A percentile compares a stretch with the other conserved stretches of the same genome.
phyloP scores from a whole-genome alignment of 169 alveolate genomes.

The Eimeria sp. region DNA sequence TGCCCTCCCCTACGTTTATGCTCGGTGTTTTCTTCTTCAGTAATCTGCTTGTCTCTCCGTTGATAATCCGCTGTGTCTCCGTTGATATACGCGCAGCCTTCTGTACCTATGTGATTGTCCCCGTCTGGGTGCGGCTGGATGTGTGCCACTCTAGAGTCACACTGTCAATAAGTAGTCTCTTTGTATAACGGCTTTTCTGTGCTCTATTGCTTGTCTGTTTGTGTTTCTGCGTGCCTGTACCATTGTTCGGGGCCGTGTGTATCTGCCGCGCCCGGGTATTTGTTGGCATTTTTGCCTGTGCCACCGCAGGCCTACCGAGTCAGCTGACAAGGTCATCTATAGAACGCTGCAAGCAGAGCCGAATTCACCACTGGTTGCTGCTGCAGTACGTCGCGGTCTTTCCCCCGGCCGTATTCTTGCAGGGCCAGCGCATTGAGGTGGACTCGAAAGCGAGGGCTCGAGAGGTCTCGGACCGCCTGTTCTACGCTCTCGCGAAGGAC shows the following conservation, averaged over 20 bases:
- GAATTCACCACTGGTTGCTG: slow-evolving; percentile 81
- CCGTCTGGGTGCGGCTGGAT: neutral
- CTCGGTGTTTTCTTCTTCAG: neutral
- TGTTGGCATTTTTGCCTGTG: neutral
- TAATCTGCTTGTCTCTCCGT: neutral
- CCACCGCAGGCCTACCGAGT: slow-evolving; percentile 66
- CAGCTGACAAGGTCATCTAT: slow-evolving; percentile 65
- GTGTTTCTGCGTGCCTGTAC: neutral
- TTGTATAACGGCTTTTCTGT: neutral
- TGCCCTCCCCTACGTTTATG: neutral
- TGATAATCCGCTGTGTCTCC: too few relatives aligned
- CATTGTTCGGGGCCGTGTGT: neutral
- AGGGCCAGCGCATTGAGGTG: slow-evolving; percentile 71
- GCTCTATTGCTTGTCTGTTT: neutral
- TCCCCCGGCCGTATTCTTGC: slow-evolving; percentile 77
- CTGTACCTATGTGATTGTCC: neutral
- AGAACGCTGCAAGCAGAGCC: slow-evolving; percentile 60
- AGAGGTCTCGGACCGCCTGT: slow-evolving; percentile 54
- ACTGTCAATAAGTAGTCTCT: too few relatives aligned
- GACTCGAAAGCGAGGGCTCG: slow-evolving; percentile 71
- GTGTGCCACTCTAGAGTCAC: too few relatives aligned
- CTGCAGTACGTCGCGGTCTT: slow-evolving; percentile 73
- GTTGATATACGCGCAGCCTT: neutral
- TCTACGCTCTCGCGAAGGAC: slow-evolving; percentile 53
- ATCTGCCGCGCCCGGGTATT: neutral